These are phyloP conservation scores for Wickerhamiella qilinensis DNA, from an alignment of 805 yeast species.

Conservation along the genomic window DNA sequence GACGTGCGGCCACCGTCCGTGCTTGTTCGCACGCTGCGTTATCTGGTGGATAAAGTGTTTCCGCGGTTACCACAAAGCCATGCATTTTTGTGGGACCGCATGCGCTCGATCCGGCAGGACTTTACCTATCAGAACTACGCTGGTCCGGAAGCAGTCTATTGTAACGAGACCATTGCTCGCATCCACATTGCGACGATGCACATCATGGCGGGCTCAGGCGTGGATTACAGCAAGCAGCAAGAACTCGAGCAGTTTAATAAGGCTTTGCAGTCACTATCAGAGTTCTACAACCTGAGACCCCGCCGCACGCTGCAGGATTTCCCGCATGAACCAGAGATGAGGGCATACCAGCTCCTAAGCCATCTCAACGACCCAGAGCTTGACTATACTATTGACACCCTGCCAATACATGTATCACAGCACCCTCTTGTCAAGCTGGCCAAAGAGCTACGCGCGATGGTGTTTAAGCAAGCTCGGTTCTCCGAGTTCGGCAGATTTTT, in stretches of 20 bases:
- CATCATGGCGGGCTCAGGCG: constrained; percentile 54
- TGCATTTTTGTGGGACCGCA: constrained; percentile 91
- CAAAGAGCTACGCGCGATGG: constrained; percentile 45
- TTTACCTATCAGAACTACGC: constrained; percentile 87
- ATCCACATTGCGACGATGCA: constrained; percentile 73
- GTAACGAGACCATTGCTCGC: constrained; percentile 81
- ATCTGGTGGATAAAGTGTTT: constrained; percentile 48
- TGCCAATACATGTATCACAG: constrained; percentile 42
- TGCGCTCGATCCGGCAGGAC: constrained; percentile 91
- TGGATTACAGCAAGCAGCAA: constrained; percentile 82
- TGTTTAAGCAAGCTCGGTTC: constrained; percentile 44
- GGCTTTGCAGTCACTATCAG: constrained; percentile 73
- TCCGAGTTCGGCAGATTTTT: constrained; percentile 46
- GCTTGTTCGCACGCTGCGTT: constrained; percentile 48
- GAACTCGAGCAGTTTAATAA: constrained; percentile 90
- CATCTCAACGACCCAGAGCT: constrained; percentile 74
- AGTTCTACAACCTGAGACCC: constrained; percentile 56
- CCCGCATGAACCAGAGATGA: constrained; percentile 80
- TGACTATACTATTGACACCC: constrained; percentile 53
- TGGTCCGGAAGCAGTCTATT: constrained; percentile 86
- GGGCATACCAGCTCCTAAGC: constrained; percentile 71
- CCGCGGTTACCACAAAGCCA: constrained; percentile 68
- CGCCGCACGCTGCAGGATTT: constrained; percentile 50
- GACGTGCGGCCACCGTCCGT: constrained; percentile 90
- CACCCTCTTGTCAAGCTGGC: constrained; percentile 54